These are phyloP conservation scores for Penicillium canariense DNA, from an alignment of 495 filamentous ascomycete genomes.

Conservation along the genomic window DNA sequence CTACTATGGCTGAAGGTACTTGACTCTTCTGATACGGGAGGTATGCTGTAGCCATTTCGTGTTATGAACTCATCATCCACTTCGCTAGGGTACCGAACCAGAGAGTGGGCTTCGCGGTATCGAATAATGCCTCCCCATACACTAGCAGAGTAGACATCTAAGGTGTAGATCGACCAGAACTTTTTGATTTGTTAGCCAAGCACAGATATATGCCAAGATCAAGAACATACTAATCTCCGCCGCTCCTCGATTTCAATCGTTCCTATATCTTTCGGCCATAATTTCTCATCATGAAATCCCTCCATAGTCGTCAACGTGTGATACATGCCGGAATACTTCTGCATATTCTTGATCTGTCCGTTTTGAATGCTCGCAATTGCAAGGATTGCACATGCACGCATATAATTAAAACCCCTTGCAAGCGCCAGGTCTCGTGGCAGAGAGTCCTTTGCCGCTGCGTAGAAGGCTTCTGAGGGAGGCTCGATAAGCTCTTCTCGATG, in stretches of 20 bases:
- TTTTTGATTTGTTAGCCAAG: constrained; percentile 10
- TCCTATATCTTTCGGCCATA: constrained; percentile 45
- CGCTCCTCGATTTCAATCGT: constrained; percentile 47
- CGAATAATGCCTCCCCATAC: constrained; percentile 48
- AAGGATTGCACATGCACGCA: constrained; percentile 47
- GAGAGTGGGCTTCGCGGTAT: constrained; percentile 41
- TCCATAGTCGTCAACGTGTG: constrained; percentile 44
- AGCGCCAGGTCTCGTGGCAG: constrained; percentile 38
- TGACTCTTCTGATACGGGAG: constrained; percentile 15
- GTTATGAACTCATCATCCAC: constrained; percentile 43
- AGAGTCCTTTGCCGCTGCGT: constrained; percentile 40
- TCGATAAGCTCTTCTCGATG: constrained; percentile 26
- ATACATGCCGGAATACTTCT: constrained; percentile 48
- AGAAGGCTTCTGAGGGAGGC: constrained; percentile 45
- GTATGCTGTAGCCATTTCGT: constrained; percentile 24
- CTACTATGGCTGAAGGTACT: constrained; percentile 5
- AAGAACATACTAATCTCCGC: constrained; percentile 40
- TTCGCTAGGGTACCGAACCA: constrained; percentile 45
- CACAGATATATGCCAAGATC: neutral
- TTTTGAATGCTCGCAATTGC: constrained; percentile 48
- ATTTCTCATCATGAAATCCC: constrained; percentile 47
- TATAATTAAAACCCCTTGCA: constrained; percentile 40
- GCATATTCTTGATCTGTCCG: constrained; percentile 45
- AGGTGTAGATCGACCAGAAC: constrained; percentile 55
- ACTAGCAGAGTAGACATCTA: constrained; percentile 49